These are phyloP conservation scores for Vigna hirtella DNA, from an alignment of 306 rosid genomes.

Conservation along the genomic window DNA sequence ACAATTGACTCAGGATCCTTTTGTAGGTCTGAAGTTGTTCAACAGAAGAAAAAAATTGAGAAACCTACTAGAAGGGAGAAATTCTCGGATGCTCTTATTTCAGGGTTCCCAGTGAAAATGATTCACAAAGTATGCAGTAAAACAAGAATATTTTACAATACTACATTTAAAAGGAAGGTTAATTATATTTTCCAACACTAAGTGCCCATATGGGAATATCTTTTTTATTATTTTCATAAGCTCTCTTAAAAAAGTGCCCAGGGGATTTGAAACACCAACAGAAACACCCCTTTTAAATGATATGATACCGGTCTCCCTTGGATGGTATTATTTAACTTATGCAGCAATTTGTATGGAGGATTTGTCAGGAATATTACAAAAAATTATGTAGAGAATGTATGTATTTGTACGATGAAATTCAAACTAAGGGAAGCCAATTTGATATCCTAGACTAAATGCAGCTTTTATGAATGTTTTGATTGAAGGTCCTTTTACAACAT, in stretches of 20 bases:
- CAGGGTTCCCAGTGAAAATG: neutral
- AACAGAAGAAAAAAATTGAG: too few species aligned
- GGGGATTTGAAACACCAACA: neutral
- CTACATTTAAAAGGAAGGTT: conserved; percentile 1
- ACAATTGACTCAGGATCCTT: too few species aligned
- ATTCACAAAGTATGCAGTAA: neutral
- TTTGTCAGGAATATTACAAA: neutral
- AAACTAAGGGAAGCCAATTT: too few species aligned
- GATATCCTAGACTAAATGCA: neutral
- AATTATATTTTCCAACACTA: neutral
- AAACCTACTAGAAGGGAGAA: too few species aligned
- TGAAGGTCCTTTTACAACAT: neutral
- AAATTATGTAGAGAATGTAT: too few species aligned
- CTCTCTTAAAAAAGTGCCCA: neutral
- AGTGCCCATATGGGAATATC: neutral
- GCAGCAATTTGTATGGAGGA: neutral
- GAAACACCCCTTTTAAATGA: too few species aligned
- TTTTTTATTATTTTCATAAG: neutral
- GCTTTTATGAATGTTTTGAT: neutral
- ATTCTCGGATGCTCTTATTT: too few species aligned
- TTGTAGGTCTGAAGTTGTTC: too few species aligned
- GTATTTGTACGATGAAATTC: too few species aligned
- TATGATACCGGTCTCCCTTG: neutral
- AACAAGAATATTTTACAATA: neutral
- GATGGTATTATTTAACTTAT: neutral